phyloP scores from a whole-genome alignment of 331 rosid genomes.

The Saraca asoca region DNA sequence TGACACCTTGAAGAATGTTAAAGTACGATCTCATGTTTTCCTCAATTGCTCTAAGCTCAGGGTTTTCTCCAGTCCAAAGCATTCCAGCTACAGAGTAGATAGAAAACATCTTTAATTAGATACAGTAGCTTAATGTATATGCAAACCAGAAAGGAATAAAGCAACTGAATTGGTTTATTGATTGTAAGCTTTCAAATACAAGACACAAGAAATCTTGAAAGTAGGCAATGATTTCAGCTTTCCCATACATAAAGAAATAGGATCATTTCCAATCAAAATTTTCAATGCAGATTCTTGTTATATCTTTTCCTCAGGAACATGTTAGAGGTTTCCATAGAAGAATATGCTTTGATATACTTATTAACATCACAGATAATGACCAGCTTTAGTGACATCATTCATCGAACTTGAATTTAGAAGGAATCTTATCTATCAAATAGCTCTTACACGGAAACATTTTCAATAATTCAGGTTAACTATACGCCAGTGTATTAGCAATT shows the following conservation, averaged over 20 bases:
- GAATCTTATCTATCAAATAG: neutral
- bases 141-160: neutral
- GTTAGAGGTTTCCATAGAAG: too few species aligned
- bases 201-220: constrained; percentile 5
- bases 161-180: neutral
- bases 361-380: too few species aligned
- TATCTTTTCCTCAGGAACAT: neutral
- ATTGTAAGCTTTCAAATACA: neutral
- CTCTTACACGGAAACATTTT: neutral
- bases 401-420: neutral
- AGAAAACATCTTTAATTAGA: constrained; percentile 25
- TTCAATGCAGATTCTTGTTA: neutral
- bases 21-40: constrained; percentile 74
- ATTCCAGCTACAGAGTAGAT: constrained; percentile 68
- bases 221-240: neutral
- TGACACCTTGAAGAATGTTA: constrained; percentile 77
- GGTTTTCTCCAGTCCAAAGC: constrained; percentile 83
- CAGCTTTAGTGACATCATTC: neutral
- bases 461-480: neutral
- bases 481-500: neutral
- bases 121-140: neutral
- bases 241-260: too few species aligned
- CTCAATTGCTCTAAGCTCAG: constrained; percentile 56
- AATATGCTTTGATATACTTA: too few species aligned
- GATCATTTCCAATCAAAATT: neutral